Percentiles rank a stretch among this genome's conserved stretches.
phyloP scores from a whole-genome alignment of 805 yeast species.

The Yamadazyma nakazawae region DNA sequence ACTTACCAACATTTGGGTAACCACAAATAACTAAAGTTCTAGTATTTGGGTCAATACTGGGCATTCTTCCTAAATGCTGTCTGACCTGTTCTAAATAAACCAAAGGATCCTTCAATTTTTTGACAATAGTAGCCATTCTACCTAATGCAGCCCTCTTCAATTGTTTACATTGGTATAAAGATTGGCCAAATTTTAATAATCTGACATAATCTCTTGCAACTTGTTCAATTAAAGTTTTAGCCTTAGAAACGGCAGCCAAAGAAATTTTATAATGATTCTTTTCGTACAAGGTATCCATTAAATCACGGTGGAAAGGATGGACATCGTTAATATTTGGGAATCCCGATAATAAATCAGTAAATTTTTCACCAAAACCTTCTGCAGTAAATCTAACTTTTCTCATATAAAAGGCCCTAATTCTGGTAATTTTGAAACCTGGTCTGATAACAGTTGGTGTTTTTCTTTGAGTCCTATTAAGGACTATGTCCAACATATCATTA shows the following conservation, averaged over 20 bases:
- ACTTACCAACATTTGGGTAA: conserved; percentile 98
- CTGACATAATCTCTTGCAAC: conserved; percentile 94
- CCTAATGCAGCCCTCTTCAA: conserved; percentile 98
- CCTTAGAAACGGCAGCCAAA: conserved; percentile 89
- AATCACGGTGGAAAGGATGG: conserved; percentile 97
- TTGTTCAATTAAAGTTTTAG: conserved; percentile 91
- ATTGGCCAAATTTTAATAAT: conserved; percentile 94
- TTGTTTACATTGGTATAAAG: conserved; percentile 97
- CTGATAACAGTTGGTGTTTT: conserved; percentile 99
- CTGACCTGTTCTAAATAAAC: conserved; percentile 95
- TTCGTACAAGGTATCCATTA: conserved; percentile 96
- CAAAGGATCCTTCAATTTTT: conserved; percentile 92
- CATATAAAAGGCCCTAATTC: conserved; percentile 97
- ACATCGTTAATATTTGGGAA: conserved; percentile 97
- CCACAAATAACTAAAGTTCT: conserved; percentile 97
- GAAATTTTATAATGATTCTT: conserved; percentile 98
- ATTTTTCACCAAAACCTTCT: conserved; percentile 93
- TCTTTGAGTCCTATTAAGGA: conserved; percentile 95
- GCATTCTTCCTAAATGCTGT: conserved; percentile 98
- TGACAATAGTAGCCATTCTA: conserved; percentile 98
- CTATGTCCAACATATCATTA: conserved; percentile 92
- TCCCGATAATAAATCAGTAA: conserved; percentile 77
- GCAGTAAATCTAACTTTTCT: conserved; percentile 95
- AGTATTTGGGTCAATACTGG: conserved; percentile 97
- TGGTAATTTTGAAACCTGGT: conserved; percentile 92